Base-by-base conservation (phyloP, 768 basidiomycete genomes). In the Boletus vinaceobasis region DNA sequence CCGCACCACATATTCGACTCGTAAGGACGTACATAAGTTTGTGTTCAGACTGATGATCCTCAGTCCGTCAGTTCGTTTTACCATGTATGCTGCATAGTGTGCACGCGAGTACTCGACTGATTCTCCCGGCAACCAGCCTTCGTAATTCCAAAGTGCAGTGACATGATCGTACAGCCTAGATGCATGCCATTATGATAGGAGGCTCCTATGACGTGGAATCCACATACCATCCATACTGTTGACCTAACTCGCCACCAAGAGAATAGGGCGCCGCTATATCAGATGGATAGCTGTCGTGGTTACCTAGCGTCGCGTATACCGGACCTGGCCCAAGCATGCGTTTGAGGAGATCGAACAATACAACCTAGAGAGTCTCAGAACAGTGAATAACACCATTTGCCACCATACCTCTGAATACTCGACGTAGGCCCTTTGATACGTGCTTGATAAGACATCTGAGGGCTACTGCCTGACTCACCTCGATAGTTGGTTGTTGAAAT, bases 161-260 rank as follows among this genome's bases (percentile, higher is more conserved):
- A 91, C 74, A 60, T 90, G 88, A 54, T 89, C 81, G 60, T 91
- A 91, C 61, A 90, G 82, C 89, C 88, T 87, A 39, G 23, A 44
- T 19, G 36, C 21, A 52, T 33, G 19, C 37, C 26, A 55, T 29
- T 51, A 35, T 7, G 31, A 5, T 5, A 31, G 17, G 36, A 14
- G 9, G 50, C 32, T 15, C 27, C 17, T 17, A 10, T 2, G n/a
- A n/a, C 6, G 14, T 27, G 42, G n/a, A 46, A 37, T 19, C 11
- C 3, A 31, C 74, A 21, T 61, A 85, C 85, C 86, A 88, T 70
- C 80, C 82, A 65, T 83, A 88, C 66, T 88, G 84, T 5, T 77
- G 60, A 1, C 78, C 82, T 13, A 88, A 72, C 4, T 63, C 57
- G 5, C 79, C 83, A 29, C 79, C 81, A 1, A 89, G 69, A 7